A percentile compares a stretch with the other conserved stretches of the same genome.
Conservation (phyloP, 202 grass and related monocot genomes). For the Digitaria exilis region DNA sequence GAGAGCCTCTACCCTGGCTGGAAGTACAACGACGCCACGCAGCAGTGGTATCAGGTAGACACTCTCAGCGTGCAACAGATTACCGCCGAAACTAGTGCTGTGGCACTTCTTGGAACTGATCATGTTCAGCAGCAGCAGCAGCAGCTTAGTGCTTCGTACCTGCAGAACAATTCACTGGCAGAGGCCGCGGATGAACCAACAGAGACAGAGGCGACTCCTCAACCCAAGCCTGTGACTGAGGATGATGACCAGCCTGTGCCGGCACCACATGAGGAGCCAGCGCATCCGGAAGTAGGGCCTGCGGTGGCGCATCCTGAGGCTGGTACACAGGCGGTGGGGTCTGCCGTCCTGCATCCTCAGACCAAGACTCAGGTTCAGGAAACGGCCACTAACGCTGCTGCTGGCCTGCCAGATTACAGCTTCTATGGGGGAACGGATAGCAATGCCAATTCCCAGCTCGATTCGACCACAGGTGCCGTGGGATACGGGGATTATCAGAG, state of each 20-base stretch:
- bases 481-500: conserved; percentile 14
- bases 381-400: not conserved
- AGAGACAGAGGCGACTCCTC: not conserved
- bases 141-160: conserved; percentile 40
- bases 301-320: not conserved
- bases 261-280: not conserved
- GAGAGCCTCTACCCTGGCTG: conserved; percentile 82
- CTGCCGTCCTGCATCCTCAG: not conserved
- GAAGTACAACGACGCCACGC: conserved; percentile 61
- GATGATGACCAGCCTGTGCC: not conserved
- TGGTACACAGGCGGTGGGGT: not conserved
- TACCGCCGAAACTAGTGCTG: not conserved
- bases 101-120: not conserved
- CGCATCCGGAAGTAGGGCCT: not conserved
- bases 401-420: too few species aligned
- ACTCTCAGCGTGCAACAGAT: conserved; percentile 12
- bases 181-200: not conserved
- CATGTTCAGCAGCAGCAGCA: conserved; percentile 40
- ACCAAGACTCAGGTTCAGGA: not conserved
- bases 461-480: not conserved
- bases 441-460: conserved; percentile 20
- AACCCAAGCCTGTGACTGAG: not conserved
- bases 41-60: conserved; percentile 79
- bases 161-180: not conserved
- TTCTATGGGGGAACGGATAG: not conserved